Evolutionary conservation across 78 protist species (phyloP).

Genomic region (Creolimax fragrantissima): DNA sequence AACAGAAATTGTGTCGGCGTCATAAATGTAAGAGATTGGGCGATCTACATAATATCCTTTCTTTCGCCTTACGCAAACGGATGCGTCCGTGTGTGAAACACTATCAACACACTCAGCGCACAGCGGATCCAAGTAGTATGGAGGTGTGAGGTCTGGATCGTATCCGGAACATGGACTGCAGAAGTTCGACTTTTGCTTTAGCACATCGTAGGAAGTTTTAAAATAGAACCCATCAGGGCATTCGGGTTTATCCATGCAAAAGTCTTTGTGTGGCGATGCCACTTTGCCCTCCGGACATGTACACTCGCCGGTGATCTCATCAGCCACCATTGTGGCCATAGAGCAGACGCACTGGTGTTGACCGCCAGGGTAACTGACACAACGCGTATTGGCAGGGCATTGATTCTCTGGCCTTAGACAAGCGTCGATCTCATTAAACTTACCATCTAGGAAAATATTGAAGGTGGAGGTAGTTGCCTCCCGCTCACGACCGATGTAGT

Average conservation of each 20-base stretch:
- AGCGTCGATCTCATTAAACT: background rate
- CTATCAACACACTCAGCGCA: too few species aligned
- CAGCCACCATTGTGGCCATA: background rate
- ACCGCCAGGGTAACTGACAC: background rate
- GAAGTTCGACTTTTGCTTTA: too few species aligned
- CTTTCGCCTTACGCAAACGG: too few species aligned
- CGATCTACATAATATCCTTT: too few species aligned
- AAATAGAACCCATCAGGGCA: too few species aligned
- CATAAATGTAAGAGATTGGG: too few species aligned
- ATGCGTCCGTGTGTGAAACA: too few species aligned
- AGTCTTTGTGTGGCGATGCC: background rate
- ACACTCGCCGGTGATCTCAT: background rate
- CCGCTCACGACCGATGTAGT: background rate
- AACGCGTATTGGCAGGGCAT: background rate
- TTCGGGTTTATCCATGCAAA: background rate
- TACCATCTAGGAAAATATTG: background rate
- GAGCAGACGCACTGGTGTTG: background rate
- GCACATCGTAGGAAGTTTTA: too few species aligned
- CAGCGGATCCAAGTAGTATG: too few species aligned
- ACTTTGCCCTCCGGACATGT: background rate
- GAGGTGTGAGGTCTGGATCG: too few species aligned
- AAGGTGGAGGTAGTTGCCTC: background rate
- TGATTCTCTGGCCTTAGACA: background rate
- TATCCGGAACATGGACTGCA: too few species aligned
- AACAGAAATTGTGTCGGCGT: too few species aligned